A percentile compares a stretch with the other conserved stretches of the same genome.
phyloP scores from a whole-genome alignment of 371 early-diverging fungal genomes.

The Capillidium heterosporum region DNA sequence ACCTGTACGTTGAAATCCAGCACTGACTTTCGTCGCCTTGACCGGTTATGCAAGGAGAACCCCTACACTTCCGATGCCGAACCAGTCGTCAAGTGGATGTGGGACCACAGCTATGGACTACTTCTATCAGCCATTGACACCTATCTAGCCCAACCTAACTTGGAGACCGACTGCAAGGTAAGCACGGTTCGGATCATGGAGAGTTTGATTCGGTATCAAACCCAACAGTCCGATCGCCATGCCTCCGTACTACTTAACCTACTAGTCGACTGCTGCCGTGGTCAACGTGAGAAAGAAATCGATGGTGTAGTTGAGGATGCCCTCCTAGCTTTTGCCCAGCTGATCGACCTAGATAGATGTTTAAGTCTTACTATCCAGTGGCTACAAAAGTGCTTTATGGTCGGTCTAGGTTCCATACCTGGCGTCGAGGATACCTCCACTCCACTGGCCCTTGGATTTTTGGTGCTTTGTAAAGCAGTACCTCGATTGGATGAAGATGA shows the following conservation, averaged over 20 bases:
- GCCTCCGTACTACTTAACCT: background rate
- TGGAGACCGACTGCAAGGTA: no score
- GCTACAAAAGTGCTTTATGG: background rate
- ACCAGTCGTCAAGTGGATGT: background rate
- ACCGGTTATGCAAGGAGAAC: background rate
- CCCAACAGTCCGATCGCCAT: background rate
- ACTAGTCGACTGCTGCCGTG: background rate
- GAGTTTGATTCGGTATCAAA: conserved; percentile 1
- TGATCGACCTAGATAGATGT: background rate
- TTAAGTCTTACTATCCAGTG: background rate
- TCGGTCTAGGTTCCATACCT: background rate
- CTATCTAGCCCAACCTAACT: no score
- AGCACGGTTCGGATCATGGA: background rate
- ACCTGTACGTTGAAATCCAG: background rate
- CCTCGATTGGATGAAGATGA: background rate
- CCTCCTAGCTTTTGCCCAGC: background rate
- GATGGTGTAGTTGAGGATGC: background rate
- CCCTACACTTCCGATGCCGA: background rate
- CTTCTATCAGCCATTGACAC: no score
- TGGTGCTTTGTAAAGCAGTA: background rate
- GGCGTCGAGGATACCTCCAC: background rate
- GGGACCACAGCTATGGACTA: background rate
- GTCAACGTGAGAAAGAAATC: background rate
- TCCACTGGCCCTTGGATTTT: background rate
- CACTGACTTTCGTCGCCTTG: background rate